These are phyloP conservation scores for Diddensiella santjacobensis DNA, from an alignment of 805 yeast species.

Conservation along the genomic window DNA sequence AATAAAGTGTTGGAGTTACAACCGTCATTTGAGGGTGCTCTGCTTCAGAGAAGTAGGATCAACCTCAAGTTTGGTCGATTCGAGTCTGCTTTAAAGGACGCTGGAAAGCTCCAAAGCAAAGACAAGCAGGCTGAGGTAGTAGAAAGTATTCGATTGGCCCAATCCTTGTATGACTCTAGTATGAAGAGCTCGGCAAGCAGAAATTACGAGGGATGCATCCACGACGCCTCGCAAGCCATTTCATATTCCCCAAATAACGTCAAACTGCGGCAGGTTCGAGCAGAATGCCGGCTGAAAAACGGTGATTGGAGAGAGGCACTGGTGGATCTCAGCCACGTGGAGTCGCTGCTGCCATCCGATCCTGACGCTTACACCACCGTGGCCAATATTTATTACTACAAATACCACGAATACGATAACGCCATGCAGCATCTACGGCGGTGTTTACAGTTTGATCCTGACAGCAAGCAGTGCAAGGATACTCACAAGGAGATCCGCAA, in stretches of 20 bases:
- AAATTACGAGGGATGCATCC: constrained; percentile 25
- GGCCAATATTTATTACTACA: constrained; percentile 44
- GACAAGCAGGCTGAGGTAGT: constrained; percentile 18
- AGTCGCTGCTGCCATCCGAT: constrained; percentile 25
- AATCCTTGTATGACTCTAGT: constrained; percentile 16
- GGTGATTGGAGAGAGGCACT: constrained; percentile 34
- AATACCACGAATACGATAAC: constrained; percentile 49
- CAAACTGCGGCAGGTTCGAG: constrained; percentile 30
- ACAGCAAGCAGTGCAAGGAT: constrained; percentile 54
- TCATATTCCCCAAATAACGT: constrained; percentile 27
- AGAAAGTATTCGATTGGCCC: constrained; percentile 16
- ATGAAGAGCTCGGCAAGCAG: constrained; percentile 12
- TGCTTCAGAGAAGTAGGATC: constrained; percentile 32
- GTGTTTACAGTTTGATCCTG: constrained; percentile 78
- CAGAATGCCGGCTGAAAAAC: constrained; percentile 30
- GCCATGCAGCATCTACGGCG: constrained; percentile 52
- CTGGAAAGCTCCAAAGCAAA: constrained; percentile 15
- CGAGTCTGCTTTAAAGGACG: constrained; percentile 24
- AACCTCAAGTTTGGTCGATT: constrained; percentile 32
- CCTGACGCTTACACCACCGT: constrained; percentile 27
- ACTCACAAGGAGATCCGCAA: constrained; percentile 29
- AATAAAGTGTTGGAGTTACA: constrained; percentile 31
- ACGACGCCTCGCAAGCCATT: constrained; percentile 28
- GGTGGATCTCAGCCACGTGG: constrained; percentile 33
- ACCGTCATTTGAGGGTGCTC: constrained; percentile 36